Evolutionary conservation across 441 rosid species (phyloP), one percentile per base, ranked within the genome.

Genomic region (Iberis amara): DNA sequence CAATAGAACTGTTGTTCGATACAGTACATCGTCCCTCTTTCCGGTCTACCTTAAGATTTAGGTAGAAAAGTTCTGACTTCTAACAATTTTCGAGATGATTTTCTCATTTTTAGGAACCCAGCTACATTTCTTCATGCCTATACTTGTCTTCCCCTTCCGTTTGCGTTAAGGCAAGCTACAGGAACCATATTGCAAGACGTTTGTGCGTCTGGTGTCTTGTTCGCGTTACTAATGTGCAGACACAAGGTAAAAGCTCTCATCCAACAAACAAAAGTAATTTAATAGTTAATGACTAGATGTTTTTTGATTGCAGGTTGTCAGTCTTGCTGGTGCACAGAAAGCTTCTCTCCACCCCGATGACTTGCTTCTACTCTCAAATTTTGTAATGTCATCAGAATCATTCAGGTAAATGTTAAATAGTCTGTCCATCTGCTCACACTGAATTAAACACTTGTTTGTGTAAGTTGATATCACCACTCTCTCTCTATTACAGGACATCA

Each of bases 261-360:
- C 51, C 49, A 14, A 47, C 32, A 32, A 36, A 13, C 21, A 6
- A 58, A 15, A 43, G 7, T 13, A 0, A 13, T 24, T 12, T 30
- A 39, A 6, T 43, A 24, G 39, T 26, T 56, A 57, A 26, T 46
- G 28, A 57, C 21, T 18, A 18, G 21, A 18, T 18, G 21, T 18
- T 18, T 56, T 45, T 66, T 46, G 42, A 50, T 50, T 72, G 58
- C 79, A 92, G 99, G 97, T 89, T 64, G 63, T 89, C 65, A 86
- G 96, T 76, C 82, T 92, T 55, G 86, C 91, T 46, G 95, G 99
- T 68, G 99, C 96, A 28, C 97, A 92, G 68, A 92, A 89, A 59
- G 90, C 99, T 4, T 92, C 97, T 52, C 86, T 92, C 51, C 97
- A 82, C 78, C 96, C 99, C 1, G 94, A 92, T 75, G 99, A 92